These are phyloP conservation scores for Graphilbum sp. DNA, from an alignment of 2,329 filamentous ascomycete species.

Conservation along the genomic window DNA sequence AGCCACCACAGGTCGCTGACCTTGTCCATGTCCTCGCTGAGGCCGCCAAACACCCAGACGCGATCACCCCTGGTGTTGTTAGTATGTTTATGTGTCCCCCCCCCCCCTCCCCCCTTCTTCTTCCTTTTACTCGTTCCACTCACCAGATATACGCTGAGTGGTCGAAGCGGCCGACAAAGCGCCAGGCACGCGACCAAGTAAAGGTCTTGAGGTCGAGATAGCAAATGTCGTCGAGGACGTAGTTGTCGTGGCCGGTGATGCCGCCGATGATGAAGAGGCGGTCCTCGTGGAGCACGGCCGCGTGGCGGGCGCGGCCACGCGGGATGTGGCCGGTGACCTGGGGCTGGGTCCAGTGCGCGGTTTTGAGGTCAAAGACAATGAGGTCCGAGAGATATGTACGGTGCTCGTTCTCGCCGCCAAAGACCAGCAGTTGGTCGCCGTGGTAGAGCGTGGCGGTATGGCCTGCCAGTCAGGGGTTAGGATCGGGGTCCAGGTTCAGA, in stretches of 20 bases:
- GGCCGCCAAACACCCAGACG: constrained; percentile 90
- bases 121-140: too few species aligned
- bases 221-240: constrained; percentile 88
- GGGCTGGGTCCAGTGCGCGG: constrained; percentile 89
- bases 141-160: constrained; percentile 85
- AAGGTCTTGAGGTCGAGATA: constrained; percentile 94
- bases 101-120: too few species aligned
- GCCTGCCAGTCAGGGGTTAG: constrained; percentile 39
- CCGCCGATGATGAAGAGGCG: constrained; percentile 92
- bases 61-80: constrained; percentile 43
- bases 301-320: constrained; percentile 81
- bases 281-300: constrained; percentile 87
- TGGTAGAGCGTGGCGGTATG: constrained; percentile 92
- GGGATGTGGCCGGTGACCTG: constrained; percentile 71
- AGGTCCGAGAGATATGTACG: constrained; percentile 89
- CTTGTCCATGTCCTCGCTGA: constrained; percentile 94
- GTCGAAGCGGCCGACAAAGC: constrained; percentile 86
- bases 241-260: constrained; percentile 84
- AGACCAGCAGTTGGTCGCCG: constrained; percentile 89
- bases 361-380: constrained; percentile 88
- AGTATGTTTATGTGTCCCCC: not conserved
- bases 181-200: constrained; percentile 94
- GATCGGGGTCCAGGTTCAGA: not conserved
- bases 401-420: constrained; percentile 96
- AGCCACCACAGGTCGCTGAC: constrained; percentile 95